phyloP scores from a whole-genome alignment of 2,329 filamentous ascomycete species.

The Colletotrichum sp. region DNA sequence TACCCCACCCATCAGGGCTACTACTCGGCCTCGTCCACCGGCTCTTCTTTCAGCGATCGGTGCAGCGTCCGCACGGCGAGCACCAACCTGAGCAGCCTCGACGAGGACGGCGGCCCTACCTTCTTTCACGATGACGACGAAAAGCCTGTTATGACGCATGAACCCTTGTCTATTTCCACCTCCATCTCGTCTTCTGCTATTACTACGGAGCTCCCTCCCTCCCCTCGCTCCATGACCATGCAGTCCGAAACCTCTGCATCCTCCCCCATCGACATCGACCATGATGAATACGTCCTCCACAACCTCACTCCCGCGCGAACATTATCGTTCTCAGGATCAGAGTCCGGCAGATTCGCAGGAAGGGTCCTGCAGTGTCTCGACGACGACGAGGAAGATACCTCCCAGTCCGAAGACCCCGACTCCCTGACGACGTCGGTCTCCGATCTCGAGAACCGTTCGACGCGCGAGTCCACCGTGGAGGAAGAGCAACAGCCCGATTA shows the following conservation, averaged over 20 bases:
- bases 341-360: slow-evolving; percentile 43
- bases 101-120: slow-evolving; percentile 33
- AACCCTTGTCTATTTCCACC: slow-evolving; percentile 42
- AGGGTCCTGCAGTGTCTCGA: slow-evolving; percentile 22
- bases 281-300: slow-evolving; percentile 34
- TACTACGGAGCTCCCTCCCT: slow-evolving; percentile 42
- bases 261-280: slow-evolving; percentile 38
- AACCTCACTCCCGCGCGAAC: slow-evolving; percentile 49
- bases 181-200: slow-evolving; percentile 26
- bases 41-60: slow-evolving; percentile 42
- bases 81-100: slow-evolving; percentile 44
- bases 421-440: slow-evolving; percentile 49
- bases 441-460: slow-evolving; percentile 46
- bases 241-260: slow-evolving; percentile 48
- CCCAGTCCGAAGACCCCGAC: slow-evolving; percentile 50
- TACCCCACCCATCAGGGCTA: slow-evolving; percentile 47
- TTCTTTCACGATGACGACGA: slow-evolving; percentile 48
- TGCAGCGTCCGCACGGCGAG: slow-evolving; percentile 41
- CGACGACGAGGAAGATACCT: slow-evolving; percentile 42
- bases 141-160: slow-evolving; percentile 46
- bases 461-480: slow-evolving; percentile 31
- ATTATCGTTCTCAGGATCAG: slow-evolving; percentile 58
- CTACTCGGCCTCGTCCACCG: slow-evolving; percentile 33
- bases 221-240: slow-evolving; percentile 56
- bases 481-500: slow-evolving; percentile 28